Percentiles rank a stretch among this genome's conserved stretches.
Evolutionary conservation across 306 rosid genomes (phyloP).

Genomic region (Cucumis hystrix): DNA sequence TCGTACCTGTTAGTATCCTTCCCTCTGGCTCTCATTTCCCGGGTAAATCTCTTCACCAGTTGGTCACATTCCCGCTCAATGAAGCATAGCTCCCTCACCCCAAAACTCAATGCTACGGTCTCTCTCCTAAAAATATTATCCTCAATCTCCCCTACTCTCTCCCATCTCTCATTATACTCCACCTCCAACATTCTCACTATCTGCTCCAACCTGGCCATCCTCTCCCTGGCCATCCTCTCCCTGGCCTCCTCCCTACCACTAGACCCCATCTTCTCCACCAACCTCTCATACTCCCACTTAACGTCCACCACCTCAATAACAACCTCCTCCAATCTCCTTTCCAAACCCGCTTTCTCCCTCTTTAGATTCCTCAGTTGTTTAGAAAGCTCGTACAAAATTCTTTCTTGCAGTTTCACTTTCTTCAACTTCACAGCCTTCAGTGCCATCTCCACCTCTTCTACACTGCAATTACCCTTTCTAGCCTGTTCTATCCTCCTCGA

Average conservation of each 20-base stretch:
- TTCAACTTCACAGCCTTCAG: slow-evolving; percentile 40
- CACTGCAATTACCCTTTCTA: slow-evolving; percentile 34
- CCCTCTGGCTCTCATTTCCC: slow-evolving; percentile 24
- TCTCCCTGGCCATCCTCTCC: slow-evolving; percentile 23
- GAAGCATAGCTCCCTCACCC: slow-evolving; percentile 61
- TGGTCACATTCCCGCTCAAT: slow-evolving; percentile 77
- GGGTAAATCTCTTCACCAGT: slow-evolving; percentile 48
- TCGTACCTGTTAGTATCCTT: slow-evolving; percentile 39
- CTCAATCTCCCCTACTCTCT: slow-evolving; percentile 41
- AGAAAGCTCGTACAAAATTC: slow-evolving; percentile 33
- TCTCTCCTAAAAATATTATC: slow-evolving; percentile 48
- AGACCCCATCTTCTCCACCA: slow-evolving; percentile 13
- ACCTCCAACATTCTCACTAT: slow-evolving; percentile 36
- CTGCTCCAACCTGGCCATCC: slow-evolving; percentile 29
- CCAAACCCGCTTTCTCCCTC: slow-evolving; percentile 25
- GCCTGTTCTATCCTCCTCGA: slow-evolving; percentile 38
- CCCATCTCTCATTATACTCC: slow-evolving; percentile 45
- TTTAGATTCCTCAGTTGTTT: slow-evolving; percentile 33
- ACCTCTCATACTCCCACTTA: slow-evolving; percentile 25
- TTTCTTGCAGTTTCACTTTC: slow-evolving; percentile 36
- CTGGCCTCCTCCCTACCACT: slow-evolving; percentile 16
- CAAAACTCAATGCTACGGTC: slow-evolving; percentile 54
- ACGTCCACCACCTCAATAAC: slow-evolving; percentile 22
- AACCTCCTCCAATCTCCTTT: slow-evolving; percentile 28
- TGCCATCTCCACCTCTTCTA: slow-evolving; percentile 27